Conservation (phyloP, 2,329 filamentous ascomycete species). For the Curvularia hawaiiensis region DNA sequence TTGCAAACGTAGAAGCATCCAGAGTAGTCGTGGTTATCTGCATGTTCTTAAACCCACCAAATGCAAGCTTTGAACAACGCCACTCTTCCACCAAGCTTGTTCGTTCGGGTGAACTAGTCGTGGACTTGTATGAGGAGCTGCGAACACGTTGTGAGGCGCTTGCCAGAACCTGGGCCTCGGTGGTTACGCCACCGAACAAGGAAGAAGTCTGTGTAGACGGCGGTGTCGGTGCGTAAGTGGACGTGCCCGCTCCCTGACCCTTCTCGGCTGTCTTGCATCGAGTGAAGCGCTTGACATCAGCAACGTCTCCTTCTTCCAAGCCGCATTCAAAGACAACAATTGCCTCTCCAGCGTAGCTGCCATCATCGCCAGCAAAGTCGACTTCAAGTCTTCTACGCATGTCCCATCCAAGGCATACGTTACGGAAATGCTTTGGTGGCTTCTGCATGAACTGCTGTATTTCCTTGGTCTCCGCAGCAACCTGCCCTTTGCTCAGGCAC, state of each 20-base stretch:
- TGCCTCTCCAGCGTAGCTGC: slow-evolving; percentile 75
- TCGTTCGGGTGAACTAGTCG: slow-evolving; percentile 47
- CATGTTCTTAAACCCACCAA: slow-evolving; percentile 64
- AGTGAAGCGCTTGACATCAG: slow-evolving; percentile 63
- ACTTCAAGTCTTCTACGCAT: slow-evolving; percentile 86
- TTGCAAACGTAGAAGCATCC: slow-evolving; percentile 75
- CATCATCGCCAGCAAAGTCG: slow-evolving; percentile 85
- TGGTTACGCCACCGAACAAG: slow-evolving; percentile 56
- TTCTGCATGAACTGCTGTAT: slow-evolving; percentile 77
- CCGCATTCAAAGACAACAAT: slow-evolving; percentile 78
- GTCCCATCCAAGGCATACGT: slow-evolving; percentile 83
- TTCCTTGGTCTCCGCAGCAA: slow-evolving; percentile 77
- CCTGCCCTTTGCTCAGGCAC: slow-evolving; percentile 71
- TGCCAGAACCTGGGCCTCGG: slow-evolving; percentile 31
- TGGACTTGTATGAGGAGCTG: slow-evolving; percentile 42
- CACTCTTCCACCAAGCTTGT: slow-evolving; percentile 63
- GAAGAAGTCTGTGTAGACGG: slow-evolving; percentile 43
- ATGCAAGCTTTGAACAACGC: slow-evolving; percentile 64
- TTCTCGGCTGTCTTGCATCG: slow-evolving; percentile 54
- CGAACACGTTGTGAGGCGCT: slow-evolving; percentile 30
- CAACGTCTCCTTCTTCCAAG: slow-evolving; percentile 61
- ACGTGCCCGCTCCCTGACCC: slow-evolving; percentile 25
- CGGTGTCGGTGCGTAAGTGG: slow-evolving; percentile 25
- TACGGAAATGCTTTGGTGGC: slow-evolving; percentile 78
- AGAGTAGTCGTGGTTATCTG: slow-evolving; percentile 73